Evolutionary conservation across 148 eudicot species (phyloP).

Genomic region (Rhododendron ferrugineum): DNA sequence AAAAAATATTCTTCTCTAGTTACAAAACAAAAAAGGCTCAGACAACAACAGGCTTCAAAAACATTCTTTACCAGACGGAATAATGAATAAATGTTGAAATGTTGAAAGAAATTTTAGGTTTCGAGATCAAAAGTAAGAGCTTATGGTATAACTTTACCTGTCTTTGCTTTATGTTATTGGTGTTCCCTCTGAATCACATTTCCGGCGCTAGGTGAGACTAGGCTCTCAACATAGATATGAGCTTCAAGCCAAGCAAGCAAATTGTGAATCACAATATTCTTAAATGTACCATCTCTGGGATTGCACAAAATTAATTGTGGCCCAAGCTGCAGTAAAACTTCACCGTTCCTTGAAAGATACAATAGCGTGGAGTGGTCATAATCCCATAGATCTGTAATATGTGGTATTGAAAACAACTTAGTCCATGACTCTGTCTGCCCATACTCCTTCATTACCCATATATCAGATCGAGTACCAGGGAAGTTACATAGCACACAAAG

Average conservation of each 20-base stretch:
- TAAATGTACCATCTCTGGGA: constrained; percentile 7
- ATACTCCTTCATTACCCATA: constrained; percentile 50
- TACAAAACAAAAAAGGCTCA: background rate
- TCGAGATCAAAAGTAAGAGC: too few relatives aligned
- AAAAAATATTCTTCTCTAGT: background rate
- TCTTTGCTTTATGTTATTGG: background rate
- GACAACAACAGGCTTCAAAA: background rate
- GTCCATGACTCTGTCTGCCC: constrained; percentile 43
- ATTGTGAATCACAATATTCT: constrained; percentile 7
- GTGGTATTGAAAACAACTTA: constrained; percentile 26
- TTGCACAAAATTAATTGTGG: constrained; percentile 4
- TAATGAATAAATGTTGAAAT: too few relatives aligned
- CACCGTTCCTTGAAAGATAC: constrained; percentile 16
- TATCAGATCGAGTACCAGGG: constrained; percentile 16
- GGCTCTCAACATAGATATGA: constrained; percentile 22
- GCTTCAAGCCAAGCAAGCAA: constrained; percentile 18
- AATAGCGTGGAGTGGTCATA: constrained; percentile 7
- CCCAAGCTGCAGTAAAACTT: constrained; percentile 20
- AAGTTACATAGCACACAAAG: constrained; percentile 26
- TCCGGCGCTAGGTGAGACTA: constrained; percentile 15
- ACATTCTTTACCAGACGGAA: too few relatives aligned
- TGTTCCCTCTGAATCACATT: background rate
- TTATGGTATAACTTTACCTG: background rate
- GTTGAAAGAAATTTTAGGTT: too few relatives aligned
- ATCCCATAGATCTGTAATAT: constrained; percentile 8